Base-by-base conservation (phyloP, 306 rosid genomes). In the Dicorynia guianensis region DNA sequence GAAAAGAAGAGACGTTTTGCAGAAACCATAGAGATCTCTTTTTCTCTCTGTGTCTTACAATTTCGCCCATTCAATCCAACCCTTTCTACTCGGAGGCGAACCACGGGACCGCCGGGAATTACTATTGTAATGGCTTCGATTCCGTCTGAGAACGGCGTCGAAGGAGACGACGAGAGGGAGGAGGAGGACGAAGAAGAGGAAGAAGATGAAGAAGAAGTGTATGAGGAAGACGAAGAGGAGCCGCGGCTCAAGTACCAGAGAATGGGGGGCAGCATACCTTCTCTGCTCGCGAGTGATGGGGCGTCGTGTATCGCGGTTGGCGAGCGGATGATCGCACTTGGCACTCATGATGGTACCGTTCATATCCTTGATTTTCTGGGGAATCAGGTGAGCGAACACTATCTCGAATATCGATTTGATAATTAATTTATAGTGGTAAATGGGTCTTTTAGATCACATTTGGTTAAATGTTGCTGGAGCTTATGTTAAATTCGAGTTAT, bases 201-300 rank as follows among this genome's bases (percentile, higher is more conserved):
- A 0, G 92, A 62, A 0, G 93, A 85, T 0, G 92, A 66, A 0
- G 93, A 73, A 5, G 89, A 71, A 0, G 92, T 75, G 0, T 88
- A 58, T 0, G 96, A 69, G 0, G 93, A 85, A 1, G 91, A 87
- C 0, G 93, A 93, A 79, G 97, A 90, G 70, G 99, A 95, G 82
- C 99, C 99, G 14, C 85, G 93, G 84, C 97, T 95, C 47, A 95
- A 95, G 96, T 95, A 95, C 70, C 97, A 95, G 88, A 83, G 99
- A 82, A 87, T 95, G 91, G 99, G 99, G 62, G 99, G 97, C 7
- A 95, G 99, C 83, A 87, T 95, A 40, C 93, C 99, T 25, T 63
- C 88, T 56, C 85, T 95, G 14, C 88, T 95, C 2, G 84, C 96
- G 1, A 85, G 76, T 78, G 99, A 92, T 69, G 96, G 90, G 7